Evolutionary conservation across 768 basidiomycete genomes (phyloP).

Genomic region (Pisolithus microcarpus): DNA sequence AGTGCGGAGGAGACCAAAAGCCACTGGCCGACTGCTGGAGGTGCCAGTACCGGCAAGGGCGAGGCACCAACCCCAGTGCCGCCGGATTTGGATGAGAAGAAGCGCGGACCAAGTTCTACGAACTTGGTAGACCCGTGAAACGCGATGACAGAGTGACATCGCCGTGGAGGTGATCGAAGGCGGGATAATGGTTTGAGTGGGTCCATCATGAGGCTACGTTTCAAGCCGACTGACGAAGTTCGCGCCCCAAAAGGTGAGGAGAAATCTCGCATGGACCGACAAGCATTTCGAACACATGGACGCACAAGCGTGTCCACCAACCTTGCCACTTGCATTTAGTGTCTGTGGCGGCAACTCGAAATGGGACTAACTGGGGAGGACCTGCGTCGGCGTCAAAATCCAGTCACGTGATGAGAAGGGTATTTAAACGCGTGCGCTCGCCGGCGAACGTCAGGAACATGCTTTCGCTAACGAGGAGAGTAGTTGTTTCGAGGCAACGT

Average conservation of each 20-base stretch:
- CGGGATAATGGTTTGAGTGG: slow-evolving; percentile 1
- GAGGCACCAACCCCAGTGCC: slow-evolving; percentile 12
- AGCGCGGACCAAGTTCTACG: slow-evolving; percentile 27
- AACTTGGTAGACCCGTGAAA: slow-evolving; percentile 1
- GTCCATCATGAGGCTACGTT: slow-evolving; percentile 2
- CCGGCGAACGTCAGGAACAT: slow-evolving; percentile 12
- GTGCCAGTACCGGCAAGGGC: slow-evolving; percentile 50
- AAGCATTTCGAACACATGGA: slow-evolving; percentile 8
- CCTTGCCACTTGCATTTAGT: slow-evolving; percentile 12
- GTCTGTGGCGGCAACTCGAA: neutral
- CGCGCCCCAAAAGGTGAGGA: slow-evolving; percentile 4
- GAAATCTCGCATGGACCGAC: neutral
- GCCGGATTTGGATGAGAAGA: slow-evolving; percentile 32
- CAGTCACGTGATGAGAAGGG: neutral
- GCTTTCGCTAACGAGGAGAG: slow-evolving; percentile 31
- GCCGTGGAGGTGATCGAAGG: slow-evolving; percentile 4
- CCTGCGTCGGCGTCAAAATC: neutral
- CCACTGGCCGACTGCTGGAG: slow-evolving; percentile 73
- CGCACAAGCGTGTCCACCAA: slow-evolving; percentile 15
- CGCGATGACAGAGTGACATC: neutral
- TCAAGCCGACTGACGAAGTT: slow-evolving; percentile 1
- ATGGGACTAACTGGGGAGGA: too few species aligned
- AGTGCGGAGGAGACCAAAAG: slow-evolving; percentile 77
- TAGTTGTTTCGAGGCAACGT: slow-evolving; percentile 19
- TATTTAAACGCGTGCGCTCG: too few species aligned